A percentile compares a stretch with the other conserved stretches of the same genome.
Conservation (phyloP, 2,329 filamentous ascomycete species). For the Penicillium brevicompactum region DNA sequence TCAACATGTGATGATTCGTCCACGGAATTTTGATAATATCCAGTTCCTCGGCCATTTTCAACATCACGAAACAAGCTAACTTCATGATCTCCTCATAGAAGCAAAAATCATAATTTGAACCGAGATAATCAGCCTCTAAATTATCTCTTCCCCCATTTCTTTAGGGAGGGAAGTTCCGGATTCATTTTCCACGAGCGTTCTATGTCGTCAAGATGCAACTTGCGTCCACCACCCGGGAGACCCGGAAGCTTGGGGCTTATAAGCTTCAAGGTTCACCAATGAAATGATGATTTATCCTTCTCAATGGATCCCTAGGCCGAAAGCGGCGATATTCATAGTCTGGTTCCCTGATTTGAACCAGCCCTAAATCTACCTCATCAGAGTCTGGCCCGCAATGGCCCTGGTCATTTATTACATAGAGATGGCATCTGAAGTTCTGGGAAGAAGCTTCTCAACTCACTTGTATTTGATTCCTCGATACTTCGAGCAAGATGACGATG, state of each 20-base stretch:
- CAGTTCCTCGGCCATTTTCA: too few species aligned
- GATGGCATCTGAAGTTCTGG: background rate
- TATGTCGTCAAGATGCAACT: slow-evolving; percentile 9
- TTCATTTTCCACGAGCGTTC: background rate
- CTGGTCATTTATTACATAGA: slow-evolving; percentile 6
- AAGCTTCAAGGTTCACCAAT: slow-evolving; percentile 1
- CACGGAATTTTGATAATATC: too few species aligned
- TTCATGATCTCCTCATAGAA: background rate
- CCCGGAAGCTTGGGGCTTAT: slow-evolving; percentile 13
- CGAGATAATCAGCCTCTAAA: background rate
- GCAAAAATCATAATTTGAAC: background rate
- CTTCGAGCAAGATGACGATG: slow-evolving; percentile 13
- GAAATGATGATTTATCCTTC: background rate
- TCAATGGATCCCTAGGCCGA: slow-evolving; percentile 7
- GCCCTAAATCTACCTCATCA: slow-evolving; percentile 9
- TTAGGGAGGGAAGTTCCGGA: background rate
- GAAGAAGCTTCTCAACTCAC: background rate
- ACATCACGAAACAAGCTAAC: too few species aligned
- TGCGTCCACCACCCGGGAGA: slow-evolving; percentile 4
- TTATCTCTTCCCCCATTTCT: background rate
- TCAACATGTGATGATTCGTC: too few species aligned
- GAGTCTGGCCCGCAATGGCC: slow-evolving; percentile 14
- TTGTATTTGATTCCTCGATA: background rate
- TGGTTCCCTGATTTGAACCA: slow-evolving; percentile 10
- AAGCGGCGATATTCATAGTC: slow-evolving; percentile 12